Evolutionary conservation across 2,329 filamentous ascomycete genomes (phyloP), one percentile per base, ranked within the genome.

Genomic region (Penicillium olsonii): DNA sequence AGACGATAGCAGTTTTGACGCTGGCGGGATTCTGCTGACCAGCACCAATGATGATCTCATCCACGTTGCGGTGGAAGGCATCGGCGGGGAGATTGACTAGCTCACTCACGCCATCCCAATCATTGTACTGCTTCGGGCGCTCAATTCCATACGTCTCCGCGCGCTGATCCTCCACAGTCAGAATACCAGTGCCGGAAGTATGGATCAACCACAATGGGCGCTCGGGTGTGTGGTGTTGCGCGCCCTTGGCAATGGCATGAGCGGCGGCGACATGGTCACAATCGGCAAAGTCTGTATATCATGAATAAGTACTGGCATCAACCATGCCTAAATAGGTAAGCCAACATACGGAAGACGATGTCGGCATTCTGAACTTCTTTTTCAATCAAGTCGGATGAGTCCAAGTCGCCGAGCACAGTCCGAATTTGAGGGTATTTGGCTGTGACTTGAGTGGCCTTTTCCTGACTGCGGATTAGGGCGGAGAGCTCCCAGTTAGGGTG

Each of bases 401-500:
- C 74, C 5, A 78, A 63, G 47, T 74, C 71, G 10, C 75, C 75
- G 27, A 67, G 61, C 4, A 78, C 70, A 8, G 76, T 61, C 29
- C 70, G 66, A 24, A 75, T 67, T 7, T 68, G 64, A 3, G 75
- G 71, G 47, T 73, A 76, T 45, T 67, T 61, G 54, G 60, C 66
- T 3, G 65, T 61, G 5, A 77, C 56, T 42, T 71, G 65, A 27
- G 63, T 62, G 14, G 70, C 74, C 55, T 75, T 75, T 12, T 74
- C 68, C 49, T 70, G 68, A 54, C 63, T 75, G 15, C 76, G 73
- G 19, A 78, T 71, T 5, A 78, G 62, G 33, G 67, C 71, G 0
- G 73, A 70, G 42, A 75, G 56, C 34, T 77, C 65, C 70, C 74
- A 78, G 38, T 78, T 73, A 4, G 75, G 74, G 54, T 80, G 77